Percentiles rank a stretch among this genome's conserved stretches.
These are phyloP conservation scores for Saccharomycopsis fibuligera DNA, from an alignment of 805 yeast species.

Conservation along the genomic window DNA sequence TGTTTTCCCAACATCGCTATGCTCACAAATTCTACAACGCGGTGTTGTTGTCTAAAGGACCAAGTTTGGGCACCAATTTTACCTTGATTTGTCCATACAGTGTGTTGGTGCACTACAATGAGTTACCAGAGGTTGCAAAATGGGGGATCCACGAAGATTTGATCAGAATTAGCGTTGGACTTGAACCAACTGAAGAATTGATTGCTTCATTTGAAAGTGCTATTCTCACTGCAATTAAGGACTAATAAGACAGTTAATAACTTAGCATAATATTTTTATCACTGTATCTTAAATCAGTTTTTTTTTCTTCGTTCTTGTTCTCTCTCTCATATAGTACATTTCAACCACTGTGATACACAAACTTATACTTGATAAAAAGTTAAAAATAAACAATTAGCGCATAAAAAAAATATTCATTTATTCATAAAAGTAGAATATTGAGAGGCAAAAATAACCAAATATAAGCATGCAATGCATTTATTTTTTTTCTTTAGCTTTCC, in stretches of 20 bases:
- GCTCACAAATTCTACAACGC: constrained; percentile 73
- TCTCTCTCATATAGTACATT: too few relatives aligned
- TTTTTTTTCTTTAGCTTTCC: too few relatives aligned
- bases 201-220: constrained; percentile 44
- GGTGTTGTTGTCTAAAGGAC: constrained; percentile 72
- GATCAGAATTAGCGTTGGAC: constrained; percentile 78
- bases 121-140: constrained; percentile 67
- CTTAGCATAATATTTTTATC: too few relatives aligned
- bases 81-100: constrained; percentile 88
- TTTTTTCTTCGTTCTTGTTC: too few relatives aligned
- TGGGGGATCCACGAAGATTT: constrained; percentile 80
- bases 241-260: not conserved
- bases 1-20: constrained; percentile 55
- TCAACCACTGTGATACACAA: too few relatives aligned
- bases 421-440: too few relatives aligned
- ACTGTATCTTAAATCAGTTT: too few relatives aligned
- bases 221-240: constrained; percentile 30
- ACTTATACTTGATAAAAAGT: too few relatives aligned
- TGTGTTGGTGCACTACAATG: constrained; percentile 76
- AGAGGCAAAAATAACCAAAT: too few relatives aligned
- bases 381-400: too few relatives aligned
- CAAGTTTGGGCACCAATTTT: constrained; percentile 85
- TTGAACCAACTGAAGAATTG: constrained; percentile 64
- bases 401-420: too few relatives aligned
- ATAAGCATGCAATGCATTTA: too few relatives aligned